These are phyloP conservation scores for Schwanniomyces sp. DNA, from an alignment of 805 yeast species.

Conservation along the genomic window DNA sequence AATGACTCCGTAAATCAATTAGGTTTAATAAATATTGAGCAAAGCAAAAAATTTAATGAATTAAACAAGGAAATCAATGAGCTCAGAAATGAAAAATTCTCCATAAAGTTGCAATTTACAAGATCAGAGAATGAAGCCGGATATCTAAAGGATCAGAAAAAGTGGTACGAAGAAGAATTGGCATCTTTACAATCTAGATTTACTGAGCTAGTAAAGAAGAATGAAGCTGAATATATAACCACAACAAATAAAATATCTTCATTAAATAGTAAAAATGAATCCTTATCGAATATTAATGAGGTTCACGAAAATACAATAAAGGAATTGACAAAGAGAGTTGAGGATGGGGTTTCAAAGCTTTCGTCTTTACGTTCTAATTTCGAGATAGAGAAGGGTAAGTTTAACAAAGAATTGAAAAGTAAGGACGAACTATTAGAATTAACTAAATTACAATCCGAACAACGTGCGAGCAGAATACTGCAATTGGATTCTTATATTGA, in stretches of 20 bases:
- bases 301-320: slow-evolving; percentile 44
- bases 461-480: slow-evolving; percentile 50
- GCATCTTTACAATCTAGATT: slow-evolving; percentile 32
- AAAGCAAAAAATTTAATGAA: slow-evolving; percentile 33
- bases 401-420: slow-evolving; percentile 37
- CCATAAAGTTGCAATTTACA: slow-evolving; percentile 33
- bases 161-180: slow-evolving; percentile 42
- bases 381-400: slow-evolving; percentile 49
- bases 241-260: slow-evolving; percentile 28
- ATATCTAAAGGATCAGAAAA: slow-evolving; percentile 33
- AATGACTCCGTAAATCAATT: slow-evolving; percentile 27
- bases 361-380: slow-evolving; percentile 21
- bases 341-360: slow-evolving; percentile 18
- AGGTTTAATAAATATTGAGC: slow-evolving; percentile 35
- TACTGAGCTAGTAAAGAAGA: slow-evolving; percentile 37
- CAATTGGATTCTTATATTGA: slow-evolving; percentile 52
- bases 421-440: slow-evolving; percentile 63
- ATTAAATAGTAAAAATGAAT: slow-evolving; percentile 22
- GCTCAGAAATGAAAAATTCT: slow-evolving; percentile 35
- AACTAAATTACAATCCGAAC: slow-evolving; percentile 52
- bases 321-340: slow-evolving; percentile 44
- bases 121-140: slow-evolving; percentile 33
- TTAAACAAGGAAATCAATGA: slow-evolving; percentile 36
- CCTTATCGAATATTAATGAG: slow-evolving; percentile 34
- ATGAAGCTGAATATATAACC: slow-evolving; percentile 34